Evolutionary conservation across 2,329 filamentous ascomycete genomes (phyloP).

Genomic region (Thielaviopsis euricoi): DNA sequence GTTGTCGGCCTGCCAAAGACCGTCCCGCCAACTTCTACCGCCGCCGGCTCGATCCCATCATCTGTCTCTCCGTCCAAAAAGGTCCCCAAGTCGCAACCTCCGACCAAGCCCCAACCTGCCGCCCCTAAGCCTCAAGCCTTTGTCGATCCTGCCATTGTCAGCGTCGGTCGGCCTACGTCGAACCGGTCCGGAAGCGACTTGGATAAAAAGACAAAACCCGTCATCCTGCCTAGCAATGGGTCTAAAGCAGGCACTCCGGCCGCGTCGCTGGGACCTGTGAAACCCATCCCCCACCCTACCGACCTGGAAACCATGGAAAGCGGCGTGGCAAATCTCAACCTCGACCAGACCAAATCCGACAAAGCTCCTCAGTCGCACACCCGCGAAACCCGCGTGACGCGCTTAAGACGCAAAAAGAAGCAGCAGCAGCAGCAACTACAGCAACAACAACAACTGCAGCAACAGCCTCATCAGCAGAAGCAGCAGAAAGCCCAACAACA

Average conservation of each 20-base stretch:
- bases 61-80: constrained; percentile 19
- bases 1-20: constrained; percentile 17
- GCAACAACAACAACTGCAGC: background rate
- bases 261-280: background rate
- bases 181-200: constrained; percentile 4
- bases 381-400: constrained; percentile 4
- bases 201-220: constrained; percentile 1
- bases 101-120: background rate
- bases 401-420: constrained; percentile 5
- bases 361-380: background rate
- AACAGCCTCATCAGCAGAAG: background rate
- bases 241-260: background rate
- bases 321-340: background rate
- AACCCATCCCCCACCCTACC: background rate
- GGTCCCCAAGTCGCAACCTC: background rate
- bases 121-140: constrained; percentile 26
- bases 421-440: background rate
- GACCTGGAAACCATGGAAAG: constrained; percentile 3
- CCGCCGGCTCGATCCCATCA: constrained; percentile 16
- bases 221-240: background rate
- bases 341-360: background rate
- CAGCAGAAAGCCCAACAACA: background rate
- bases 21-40: constrained; percentile 16
- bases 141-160: constrained; percentile 70
- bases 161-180: constrained; percentile 28